Percentiles rank a stretch among this genome's conserved stretches.
Evolutionary conservation across 2,329 filamentous ascomycete species (phyloP).

Genomic region (Aspergillus jensenii): DNA sequence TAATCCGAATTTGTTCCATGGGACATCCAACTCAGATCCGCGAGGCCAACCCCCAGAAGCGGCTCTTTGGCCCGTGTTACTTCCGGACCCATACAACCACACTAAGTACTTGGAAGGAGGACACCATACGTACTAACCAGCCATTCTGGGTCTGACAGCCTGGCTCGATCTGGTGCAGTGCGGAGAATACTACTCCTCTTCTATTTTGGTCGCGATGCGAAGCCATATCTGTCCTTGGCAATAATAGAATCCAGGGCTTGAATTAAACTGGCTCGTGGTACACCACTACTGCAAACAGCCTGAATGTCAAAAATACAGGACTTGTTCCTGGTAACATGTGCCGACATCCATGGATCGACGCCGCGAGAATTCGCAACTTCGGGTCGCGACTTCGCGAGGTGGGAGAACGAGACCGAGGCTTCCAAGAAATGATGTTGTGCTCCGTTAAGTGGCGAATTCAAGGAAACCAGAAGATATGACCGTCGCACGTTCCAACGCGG

Average conservation of each 20-base stretch:
- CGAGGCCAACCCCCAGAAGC: constrained; percentile 11
- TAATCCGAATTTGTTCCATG: background rate
- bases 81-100: constrained; percentile 5
- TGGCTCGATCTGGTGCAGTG: constrained; percentile 10
- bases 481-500: background rate
- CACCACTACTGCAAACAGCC: no score
- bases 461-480: background rate
- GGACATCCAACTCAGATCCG: background rate
- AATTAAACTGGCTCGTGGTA: background rate
- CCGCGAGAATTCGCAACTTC: background rate
- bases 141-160: background rate
- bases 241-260: background rate
- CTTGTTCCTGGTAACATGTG: background rate
- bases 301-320: no score
- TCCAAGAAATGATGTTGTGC: background rate
- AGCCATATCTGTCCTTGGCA: background rate
- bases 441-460: background rate
- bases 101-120: no score
- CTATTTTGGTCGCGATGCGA: background rate
- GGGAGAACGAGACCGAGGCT: constrained; percentile 2
- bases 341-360: background rate
- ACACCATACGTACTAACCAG: no score
- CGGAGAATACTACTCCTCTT: constrained; percentile 9
- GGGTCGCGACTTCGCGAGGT: background rate
- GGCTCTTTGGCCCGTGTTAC: constrained; percentile 18